Percentiles rank a stretch among this genome's conserved stretches.
phyloP scores from a whole-genome alignment of 176 grass and related monocot species.

The Aegilops bicornis region DNA sequence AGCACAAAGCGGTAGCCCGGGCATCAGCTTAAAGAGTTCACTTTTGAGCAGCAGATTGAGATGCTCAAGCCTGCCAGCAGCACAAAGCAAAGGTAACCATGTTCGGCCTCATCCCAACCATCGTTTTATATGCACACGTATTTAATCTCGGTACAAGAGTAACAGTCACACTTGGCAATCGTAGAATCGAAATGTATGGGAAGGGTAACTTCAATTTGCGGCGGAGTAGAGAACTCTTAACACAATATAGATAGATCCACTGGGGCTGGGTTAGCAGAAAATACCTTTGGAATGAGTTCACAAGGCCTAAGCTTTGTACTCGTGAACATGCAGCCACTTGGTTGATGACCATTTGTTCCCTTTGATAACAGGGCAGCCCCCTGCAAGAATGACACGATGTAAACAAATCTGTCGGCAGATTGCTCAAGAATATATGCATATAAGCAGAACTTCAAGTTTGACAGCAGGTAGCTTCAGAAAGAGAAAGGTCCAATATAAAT shows the following conservation, averaged over 20 bases:
- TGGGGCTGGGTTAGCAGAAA: background rate
- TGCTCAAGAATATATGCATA: background rate
- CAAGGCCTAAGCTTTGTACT: conserved; percentile 61
- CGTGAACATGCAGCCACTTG: conserved; percentile 84
- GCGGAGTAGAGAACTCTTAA: background rate
- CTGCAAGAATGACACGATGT: conserved; percentile 31
- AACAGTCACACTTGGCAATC: too few species aligned
- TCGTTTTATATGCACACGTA: too few species aligned
- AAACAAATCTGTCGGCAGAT: background rate
- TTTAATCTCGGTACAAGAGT: too few species aligned
- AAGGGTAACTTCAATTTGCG: background rate
- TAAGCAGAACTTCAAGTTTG: background rate
- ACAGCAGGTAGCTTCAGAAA: background rate
- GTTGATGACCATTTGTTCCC: conserved; percentile 98
- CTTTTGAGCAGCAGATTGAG: background rate
- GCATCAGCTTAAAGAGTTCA: background rate
- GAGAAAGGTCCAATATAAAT: background rate
- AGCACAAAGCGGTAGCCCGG: background rate
- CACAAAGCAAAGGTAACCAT: too few species aligned
- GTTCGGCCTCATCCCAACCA: too few species aligned
- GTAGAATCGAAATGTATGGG: too few species aligned
- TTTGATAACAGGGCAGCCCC: conserved; percentile 77
- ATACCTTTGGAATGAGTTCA: conserved; percentile 21
- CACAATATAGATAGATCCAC: background rate
- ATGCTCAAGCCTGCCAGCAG: too few species aligned